A percentile compares a stretch with the other conserved stretches of the same genome.
Conservation (phyloP, 495 filamentous ascomycete species). For the Podospora anserina region DNA sequence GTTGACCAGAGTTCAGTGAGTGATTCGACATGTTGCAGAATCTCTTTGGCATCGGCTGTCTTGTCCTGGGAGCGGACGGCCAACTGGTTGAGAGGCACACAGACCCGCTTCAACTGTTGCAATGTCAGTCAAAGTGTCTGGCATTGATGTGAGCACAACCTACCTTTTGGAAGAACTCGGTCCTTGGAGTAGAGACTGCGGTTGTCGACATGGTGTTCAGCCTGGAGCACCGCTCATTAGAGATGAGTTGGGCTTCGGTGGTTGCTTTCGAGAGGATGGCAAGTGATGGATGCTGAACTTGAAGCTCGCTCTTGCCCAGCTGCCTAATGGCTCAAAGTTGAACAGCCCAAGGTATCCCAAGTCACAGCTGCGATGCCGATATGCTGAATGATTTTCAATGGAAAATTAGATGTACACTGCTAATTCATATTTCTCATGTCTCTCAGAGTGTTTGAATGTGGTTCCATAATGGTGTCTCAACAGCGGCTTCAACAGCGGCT, state of each 20-base stretch:
- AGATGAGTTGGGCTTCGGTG: not conserved
- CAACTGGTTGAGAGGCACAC: slow-evolving; percentile 72
- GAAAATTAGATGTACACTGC: too few species aligned
- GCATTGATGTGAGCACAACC: not conserved
- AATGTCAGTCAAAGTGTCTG: not conserved
- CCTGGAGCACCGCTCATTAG: not conserved
- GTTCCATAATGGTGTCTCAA: too few species aligned
- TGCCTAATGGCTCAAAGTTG: not conserved
- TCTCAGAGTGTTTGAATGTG: too few species aligned
- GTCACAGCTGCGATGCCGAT: not conserved
- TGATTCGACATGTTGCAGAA: slow-evolving; percentile 51
- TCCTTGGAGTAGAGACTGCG: slow-evolving; percentile 19
- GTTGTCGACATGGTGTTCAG: slow-evolving; percentile 22
- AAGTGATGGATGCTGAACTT: not conserved
- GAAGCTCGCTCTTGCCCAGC: not conserved
- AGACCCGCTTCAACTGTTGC: slow-evolving; percentile 50
- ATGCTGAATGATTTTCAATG: not conserved
- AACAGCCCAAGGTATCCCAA: not conserved
- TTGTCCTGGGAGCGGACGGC: slow-evolving; percentile 59
- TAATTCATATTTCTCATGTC: too few species aligned
- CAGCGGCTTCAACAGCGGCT: too few species aligned
- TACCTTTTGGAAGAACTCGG: slow-evolving; percentile 35
- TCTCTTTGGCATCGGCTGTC: slow-evolving; percentile 51
- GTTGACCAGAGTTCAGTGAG: slow-evolving; percentile 53
- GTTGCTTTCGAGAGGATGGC: not conserved